Evolutionary conservation across 768 basidiomycete genomes (phyloP).

Genomic region (Pulveroboletus sp.): DNA sequence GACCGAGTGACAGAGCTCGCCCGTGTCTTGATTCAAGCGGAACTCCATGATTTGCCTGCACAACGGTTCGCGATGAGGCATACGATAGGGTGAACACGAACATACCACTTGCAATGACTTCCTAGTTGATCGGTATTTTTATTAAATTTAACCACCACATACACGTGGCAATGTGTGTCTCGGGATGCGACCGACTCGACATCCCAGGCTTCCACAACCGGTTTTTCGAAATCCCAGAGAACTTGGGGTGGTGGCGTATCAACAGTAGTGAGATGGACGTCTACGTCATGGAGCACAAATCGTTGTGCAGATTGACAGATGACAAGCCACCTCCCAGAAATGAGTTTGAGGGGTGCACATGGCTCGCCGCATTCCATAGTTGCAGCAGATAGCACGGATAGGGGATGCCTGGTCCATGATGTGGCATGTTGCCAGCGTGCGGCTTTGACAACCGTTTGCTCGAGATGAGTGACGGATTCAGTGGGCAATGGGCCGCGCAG

Average conservation of each 20-base stretch:
- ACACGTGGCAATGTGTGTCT: neutral
- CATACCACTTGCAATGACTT: neutral
- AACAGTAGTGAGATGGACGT: neutral
- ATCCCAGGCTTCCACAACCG: neutral
- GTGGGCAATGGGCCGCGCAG: too few relatives aligned
- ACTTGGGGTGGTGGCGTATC: neutral
- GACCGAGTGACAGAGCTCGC: neutral
- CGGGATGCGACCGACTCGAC: neutral
- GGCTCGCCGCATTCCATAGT: too few relatives aligned
- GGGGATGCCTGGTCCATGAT: constrained; percentile 2
- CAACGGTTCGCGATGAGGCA: too few relatives aligned
- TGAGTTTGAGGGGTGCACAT: fast-evolving
- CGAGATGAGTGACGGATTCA: too few relatives aligned
- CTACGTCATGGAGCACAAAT: neutral
- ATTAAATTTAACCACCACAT: neutral
- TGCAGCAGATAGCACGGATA: neutral
- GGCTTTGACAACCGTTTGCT: constrained; percentile 1
- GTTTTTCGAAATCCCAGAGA: neutral
- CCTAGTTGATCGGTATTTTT: too few relatives aligned
- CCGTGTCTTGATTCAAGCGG: neutral
- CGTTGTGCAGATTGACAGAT: neutral
- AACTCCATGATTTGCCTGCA: constrained; percentile 1
- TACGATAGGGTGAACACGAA: too few relatives aligned
- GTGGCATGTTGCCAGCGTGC: neutral
- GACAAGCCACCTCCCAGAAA: neutral